These are phyloP conservation scores for Luvunga scandens DNA, from an alignment of 345 rosid species.

Conservation along the genomic window DNA sequence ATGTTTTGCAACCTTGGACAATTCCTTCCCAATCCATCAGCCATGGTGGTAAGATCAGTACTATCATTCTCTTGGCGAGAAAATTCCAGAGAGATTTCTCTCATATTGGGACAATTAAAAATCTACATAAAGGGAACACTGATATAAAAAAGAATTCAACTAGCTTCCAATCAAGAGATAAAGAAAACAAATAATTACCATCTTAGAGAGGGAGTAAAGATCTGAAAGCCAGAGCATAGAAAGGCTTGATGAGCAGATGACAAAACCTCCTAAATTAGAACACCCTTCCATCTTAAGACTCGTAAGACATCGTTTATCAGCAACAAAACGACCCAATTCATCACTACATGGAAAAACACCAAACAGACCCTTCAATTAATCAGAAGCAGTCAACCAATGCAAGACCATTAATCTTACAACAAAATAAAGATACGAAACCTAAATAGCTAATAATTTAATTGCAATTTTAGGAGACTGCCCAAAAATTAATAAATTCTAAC, in stretches of 20 bases:
- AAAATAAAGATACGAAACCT: not conserved
- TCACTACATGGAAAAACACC: slow-evolving; percentile 46
- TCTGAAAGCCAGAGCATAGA: slow-evolving; percentile 87
- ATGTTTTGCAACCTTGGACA: slow-evolving; percentile 75
- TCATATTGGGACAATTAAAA: slow-evolving; percentile 78
- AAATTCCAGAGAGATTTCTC: slow-evolving; percentile 82
- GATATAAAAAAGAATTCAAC: slow-evolving; percentile 1
- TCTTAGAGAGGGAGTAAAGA: slow-evolving; percentile 71
- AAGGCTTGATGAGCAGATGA: slow-evolving; percentile 78
- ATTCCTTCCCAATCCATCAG: slow-evolving; percentile 72
- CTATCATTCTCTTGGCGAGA: slow-evolving; percentile 72
- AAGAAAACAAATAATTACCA: slow-evolving; percentile 40
- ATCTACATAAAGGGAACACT: slow-evolving; percentile 35
- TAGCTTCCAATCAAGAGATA: not conserved
- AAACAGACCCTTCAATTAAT: slow-evolving; percentile 15
- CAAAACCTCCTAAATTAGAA: slow-evolving; percentile 76
- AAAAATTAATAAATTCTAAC: not conserved
- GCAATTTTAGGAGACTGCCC: not conserved
- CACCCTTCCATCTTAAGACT: slow-evolving; percentile 96
- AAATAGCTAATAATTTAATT: not conserved
- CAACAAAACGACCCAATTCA: slow-evolving; percentile 93
- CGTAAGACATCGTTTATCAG: slow-evolving; percentile 76
- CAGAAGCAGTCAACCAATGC: not conserved
- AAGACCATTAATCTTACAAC: not conserved
- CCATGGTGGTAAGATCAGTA: slow-evolving; percentile 67